These are phyloP conservation scores for Ashbya aceris DNA, from an alignment of 1,139 yeast species.

Conservation along the genomic window DNA sequence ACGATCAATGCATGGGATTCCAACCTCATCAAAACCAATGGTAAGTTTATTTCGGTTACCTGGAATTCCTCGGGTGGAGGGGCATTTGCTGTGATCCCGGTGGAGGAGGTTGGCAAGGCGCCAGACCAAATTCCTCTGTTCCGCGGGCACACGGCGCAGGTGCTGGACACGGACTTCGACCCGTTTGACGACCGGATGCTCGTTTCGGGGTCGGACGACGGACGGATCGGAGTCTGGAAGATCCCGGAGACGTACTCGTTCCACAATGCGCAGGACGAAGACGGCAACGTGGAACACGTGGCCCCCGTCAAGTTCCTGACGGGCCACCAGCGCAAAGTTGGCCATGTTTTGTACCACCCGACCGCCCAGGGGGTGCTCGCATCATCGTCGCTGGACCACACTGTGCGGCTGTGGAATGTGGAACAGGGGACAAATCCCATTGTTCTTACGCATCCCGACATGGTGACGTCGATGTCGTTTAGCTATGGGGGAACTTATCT, in stretches of 20 bases:
- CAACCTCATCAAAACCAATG: conserved; percentile 74
- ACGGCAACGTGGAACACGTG: conserved; percentile 60
- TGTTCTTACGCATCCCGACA: conserved; percentile 77
- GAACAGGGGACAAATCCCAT: conserved; percentile 62
- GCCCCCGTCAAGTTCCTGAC: conserved; percentile 57
- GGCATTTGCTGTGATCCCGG: conserved; percentile 88
- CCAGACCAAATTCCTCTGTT: conserved; percentile 90
- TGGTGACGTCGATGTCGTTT: conserved; percentile 84
- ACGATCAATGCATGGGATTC: conserved; percentile 96
- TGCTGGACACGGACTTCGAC: conserved; percentile 83
- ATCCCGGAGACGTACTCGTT: conserved; percentile 76
- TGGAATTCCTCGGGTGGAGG: conserved; percentile 98
- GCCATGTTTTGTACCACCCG: conserved; percentile 88
- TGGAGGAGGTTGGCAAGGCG: conserved; percentile 79
- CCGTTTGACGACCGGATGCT: conserved; percentile 74
- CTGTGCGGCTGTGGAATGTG: conserved; percentile 85
- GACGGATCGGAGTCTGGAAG: conserved; percentile 77
- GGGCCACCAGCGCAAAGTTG: conserved; percentile 92
- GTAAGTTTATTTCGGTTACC: conserved; percentile 75
- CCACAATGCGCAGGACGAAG: conserved; percentile 47
- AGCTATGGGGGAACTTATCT: conserved; percentile 79
- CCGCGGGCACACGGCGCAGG: conserved; percentile 93
- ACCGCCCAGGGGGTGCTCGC: conserved; percentile 80
- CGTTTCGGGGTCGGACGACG: conserved; percentile 88
- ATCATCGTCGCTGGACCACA: conserved; percentile 80